Conservation (phyloP, 306 rosid genomes). For the Sphenostylis stenocarpa region DNA sequence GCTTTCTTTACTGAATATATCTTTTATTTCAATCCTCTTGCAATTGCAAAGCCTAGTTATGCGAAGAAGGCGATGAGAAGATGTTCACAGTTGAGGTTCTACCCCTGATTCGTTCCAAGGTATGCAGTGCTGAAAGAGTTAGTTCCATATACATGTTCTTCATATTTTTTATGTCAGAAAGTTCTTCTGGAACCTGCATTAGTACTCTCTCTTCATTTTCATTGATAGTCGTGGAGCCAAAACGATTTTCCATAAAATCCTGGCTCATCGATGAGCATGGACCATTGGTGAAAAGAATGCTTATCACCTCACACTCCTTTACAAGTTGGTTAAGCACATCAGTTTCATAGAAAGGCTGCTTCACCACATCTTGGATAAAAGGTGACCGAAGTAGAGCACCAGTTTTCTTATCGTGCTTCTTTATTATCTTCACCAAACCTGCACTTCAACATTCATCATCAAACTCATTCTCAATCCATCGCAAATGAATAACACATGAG, state of each 20-base stretch:
- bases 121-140: conserved; percentile 64
- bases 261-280: conserved; percentile 19
- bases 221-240: conserved; percentile 21
- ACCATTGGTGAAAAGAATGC: conserved; percentile 43
- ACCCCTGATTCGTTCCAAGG: conserved; percentile 67
- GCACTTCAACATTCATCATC: conserved; percentile 7
- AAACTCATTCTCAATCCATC: background rate
- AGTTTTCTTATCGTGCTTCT: conserved; percentile 87
- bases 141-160: conserved; percentile 65
- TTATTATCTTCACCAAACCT: conserved; percentile 81
- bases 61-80: conserved; percentile 70
- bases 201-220: conserved; percentile 37
- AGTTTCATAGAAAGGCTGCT: conserved; percentile 79
- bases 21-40: conserved; percentile 42
- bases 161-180: conserved; percentile 65
- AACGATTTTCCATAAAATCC: conserved; percentile 38
- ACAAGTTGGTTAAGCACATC: conserved; percentile 74
- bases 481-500: background rate
- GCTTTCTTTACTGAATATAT: background rate
- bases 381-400: conserved; percentile 75
- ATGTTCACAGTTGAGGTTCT: conserved; percentile 71
- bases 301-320: conserved; percentile 71
- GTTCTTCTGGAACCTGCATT: conserved; percentile 59
- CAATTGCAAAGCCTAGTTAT: conserved; percentile 27
- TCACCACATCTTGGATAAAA: conserved; percentile 74